These are phyloP conservation scores for Penicillium crustosum DNA, from an alignment of 2,329 filamentous ascomycete genomes.

Conservation along the genomic window DNA sequence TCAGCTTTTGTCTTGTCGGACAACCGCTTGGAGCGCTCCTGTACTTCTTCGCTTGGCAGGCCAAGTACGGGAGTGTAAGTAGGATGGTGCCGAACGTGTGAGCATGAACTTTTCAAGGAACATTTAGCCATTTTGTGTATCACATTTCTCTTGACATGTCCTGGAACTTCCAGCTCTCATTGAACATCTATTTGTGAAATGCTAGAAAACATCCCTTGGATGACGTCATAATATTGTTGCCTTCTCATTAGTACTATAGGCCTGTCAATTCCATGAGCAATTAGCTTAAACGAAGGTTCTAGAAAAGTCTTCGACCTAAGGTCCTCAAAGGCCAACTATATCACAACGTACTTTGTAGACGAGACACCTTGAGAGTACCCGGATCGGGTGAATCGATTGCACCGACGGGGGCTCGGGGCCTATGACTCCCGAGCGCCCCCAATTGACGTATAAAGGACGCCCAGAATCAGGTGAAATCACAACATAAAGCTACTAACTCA, in stretches of 20 bases:
- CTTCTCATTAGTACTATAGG: background rate
- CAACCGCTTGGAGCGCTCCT: slow-evolving; percentile 88
- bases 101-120: background rate
- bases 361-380: background rate
- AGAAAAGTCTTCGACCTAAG: background rate
- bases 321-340: background rate
- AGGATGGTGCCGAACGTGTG: slow-evolving; percentile 19
- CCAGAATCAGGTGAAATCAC: background rate
- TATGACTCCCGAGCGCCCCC: background rate
- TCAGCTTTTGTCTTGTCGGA: slow-evolving; percentile 91
- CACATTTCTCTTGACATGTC: background rate
- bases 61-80: slow-evolving; percentile 86
- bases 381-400: slow-evolving; percentile 14
- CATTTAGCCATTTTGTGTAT: background rate
- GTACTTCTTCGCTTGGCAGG: slow-evolving; percentile 99
- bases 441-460: slow-evolving; percentile 9
- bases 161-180: background rate
- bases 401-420: slow-evolving; percentile 8
- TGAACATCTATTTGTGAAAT: background rate
- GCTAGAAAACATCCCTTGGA: background rate
- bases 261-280: background rate
- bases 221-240: background rate
- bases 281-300: background rate
- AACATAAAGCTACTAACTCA: background rate
- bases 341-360: too few relatives aligned